Base-by-base conservation (phyloP, 768 basidiomycete genomes). In the Suillus sp. region DNA sequence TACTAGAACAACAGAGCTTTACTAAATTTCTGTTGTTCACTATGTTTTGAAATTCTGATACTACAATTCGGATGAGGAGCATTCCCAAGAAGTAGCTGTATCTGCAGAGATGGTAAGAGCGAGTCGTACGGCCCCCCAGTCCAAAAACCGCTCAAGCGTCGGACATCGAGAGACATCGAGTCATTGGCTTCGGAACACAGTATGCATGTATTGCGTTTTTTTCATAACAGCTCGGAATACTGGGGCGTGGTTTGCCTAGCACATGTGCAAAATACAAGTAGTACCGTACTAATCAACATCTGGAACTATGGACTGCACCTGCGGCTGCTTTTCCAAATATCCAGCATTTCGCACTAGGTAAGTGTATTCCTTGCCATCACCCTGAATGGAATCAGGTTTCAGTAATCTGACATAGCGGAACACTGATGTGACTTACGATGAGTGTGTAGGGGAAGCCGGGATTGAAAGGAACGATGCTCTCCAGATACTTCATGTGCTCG, bases 401-500 rank as follows among this genome's bases (percentile, higher is more conserved):
- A 63, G 68, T n/a, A 25, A 57, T 43, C 9, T 27, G 35, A 7
- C 25, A n/a, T 37, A 16, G 7, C 35, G 13, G 8, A 25, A 47
- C 9, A 35, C 22, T 18, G 38, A 65, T 7, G 14, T 27, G 20
- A 71, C 77, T 66, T 51, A 78, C 75, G 22, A 77, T 61, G n/a
- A 72, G 9, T 32, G 47, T 58, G 55, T 66, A 47, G 2, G 76
- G 77, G 74, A 86, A 86, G 6, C 84, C 85, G 7, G 68, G 62
- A 55, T 83, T 76, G 66, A 86, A 83, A 0, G 79, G 78, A 6
- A 77, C 60, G 8, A 73, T 70, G 30, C 72, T 69, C 57, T 86
- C 84, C 27, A 86, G 65, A 50, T 71, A 76, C 30, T 73, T 69
- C 38, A 84, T 78, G 37, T 86, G 83, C 54, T 80, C 78, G 0